Conservation (phyloP, 768 basidiomycete species). For the Lactarius trivialis region DNA sequence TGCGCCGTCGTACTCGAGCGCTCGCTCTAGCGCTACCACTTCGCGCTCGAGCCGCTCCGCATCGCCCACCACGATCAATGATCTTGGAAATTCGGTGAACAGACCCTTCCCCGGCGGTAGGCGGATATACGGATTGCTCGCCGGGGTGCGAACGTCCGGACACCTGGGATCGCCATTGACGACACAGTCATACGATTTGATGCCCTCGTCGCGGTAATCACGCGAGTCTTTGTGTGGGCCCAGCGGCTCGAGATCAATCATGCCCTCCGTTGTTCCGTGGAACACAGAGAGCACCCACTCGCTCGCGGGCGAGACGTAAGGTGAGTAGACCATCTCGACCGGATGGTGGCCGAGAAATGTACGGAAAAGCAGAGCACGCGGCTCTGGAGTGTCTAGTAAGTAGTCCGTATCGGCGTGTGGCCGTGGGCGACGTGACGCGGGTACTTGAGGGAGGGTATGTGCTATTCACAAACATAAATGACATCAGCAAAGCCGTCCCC, state of each 20-base stretch:
- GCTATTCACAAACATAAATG: constrained; percentile 26
- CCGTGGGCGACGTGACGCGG: constrained; percentile 44
- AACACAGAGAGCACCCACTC: constrained; percentile 30
- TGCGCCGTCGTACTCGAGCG: constrained; percentile 21
- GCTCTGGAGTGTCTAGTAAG: constrained; percentile 47
- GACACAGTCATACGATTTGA: constrained; percentile 28
- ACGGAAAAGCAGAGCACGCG: constrained; percentile 44
- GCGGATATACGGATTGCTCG: constrained; percentile 26
- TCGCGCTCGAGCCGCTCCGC: constrained; percentile 47
- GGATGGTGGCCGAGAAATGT: constrained; percentile 45
- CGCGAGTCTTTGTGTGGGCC: constrained; percentile 24
- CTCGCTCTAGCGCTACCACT: constrained; percentile 29
- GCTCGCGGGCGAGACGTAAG: constrained; percentile 33
- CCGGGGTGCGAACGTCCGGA: constrained; percentile 14
- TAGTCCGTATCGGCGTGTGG: constrained; percentile 46
- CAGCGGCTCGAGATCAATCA: constrained; percentile 28
- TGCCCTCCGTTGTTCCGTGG: constrained; percentile 27
- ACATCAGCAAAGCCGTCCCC: constrained; percentile 23
- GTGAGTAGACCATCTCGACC: constrained; percentile 31
- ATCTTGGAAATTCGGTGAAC: constrained; percentile 41
- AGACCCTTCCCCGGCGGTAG: constrained; percentile 34
- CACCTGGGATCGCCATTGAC: background rate
- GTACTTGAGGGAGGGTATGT: constrained; percentile 42
- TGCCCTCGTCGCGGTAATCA: constrained; percentile 23
- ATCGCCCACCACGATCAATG: constrained; percentile 43